Base-by-base conservation (phyloP, 371 early-diverging fungal species). In the Mortierella sp. region DNA sequence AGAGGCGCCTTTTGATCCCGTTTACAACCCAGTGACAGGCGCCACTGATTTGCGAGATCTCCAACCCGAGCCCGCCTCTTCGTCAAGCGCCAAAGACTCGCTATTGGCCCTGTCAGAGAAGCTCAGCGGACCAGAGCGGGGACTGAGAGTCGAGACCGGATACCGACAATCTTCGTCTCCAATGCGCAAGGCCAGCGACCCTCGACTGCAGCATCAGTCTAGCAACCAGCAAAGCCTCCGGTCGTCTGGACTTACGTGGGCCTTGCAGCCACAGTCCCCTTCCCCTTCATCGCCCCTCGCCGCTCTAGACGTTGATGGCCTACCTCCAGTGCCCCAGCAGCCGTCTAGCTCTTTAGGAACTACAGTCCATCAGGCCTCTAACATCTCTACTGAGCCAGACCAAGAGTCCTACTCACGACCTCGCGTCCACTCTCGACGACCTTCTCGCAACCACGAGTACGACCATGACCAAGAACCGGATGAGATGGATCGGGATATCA, bases 221-320 rank as follows among this genome's bases (percentile, higher is more conserved):
- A 75, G 65, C n/a, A 43, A 44, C 54, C 77, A 72, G 43, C 70
- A 77, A n/a, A n/a, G 63, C 38, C 58, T 58, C 27, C 73, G 74
- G 38, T 27, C 70, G 16, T 71, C 68, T 38, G 79, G 72, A 14
- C 56, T 78, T 27, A 78, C 83, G 51, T 82, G 83, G 83, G 78
- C 74, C 0, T 35, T 72, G 35, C 76, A 74, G 29, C 68, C 72
- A 24, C 82, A 70, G 72, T 74, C 49, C 0, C 76, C 41, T 11
- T 74, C 49, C 0, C 76, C 41, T 6, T 72, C 75, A 29, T 38
- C 44, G 18, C 49, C 74, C 16, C 35, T 60, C 5, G 38, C 63
- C 54, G 27, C 74, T 35, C 65, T 54, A 32, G 75, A 65, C 27
- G 32, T 43, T 1, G 81, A 80, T 2, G 71, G n/a, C 14, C 46